A percentile compares a stretch with the other conserved stretches of the same genome.
phyloP scores from a whole-genome alignment of 495 filamentous ascomycete species.

The Penicillium taxi region DNA sequence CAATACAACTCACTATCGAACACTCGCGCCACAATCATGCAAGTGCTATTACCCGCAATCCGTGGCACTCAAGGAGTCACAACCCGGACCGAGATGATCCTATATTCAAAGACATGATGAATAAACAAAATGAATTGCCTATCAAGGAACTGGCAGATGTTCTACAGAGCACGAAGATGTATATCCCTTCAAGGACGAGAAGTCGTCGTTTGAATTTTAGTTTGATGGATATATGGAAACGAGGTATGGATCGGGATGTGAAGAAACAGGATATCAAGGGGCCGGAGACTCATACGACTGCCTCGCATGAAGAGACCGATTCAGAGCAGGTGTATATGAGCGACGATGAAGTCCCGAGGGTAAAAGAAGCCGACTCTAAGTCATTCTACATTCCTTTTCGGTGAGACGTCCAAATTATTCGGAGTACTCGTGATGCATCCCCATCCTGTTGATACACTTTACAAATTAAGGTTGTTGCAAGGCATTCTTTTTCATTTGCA shows the following conservation, averaged over 20 bases:
- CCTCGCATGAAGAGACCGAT: too few species aligned
- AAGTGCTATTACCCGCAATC: conserved; percentile 21
- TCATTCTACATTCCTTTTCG: too few species aligned
- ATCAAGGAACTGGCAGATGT: conserved; percentile 25
- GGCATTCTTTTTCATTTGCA: conserved; percentile 4
- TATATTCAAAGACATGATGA: conserved; percentile 21
- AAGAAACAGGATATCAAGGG: not conserved
- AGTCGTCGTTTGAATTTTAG: conserved; percentile 14
- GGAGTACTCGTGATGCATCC: too few species aligned
- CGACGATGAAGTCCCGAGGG: too few species aligned
- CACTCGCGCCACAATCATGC: conserved; percentile 22
- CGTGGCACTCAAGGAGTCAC: conserved; percentile 22
- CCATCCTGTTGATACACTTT: too few species aligned
- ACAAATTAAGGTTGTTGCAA: not conserved
- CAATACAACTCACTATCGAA: conserved; percentile 21
- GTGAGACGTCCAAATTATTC: too few species aligned
- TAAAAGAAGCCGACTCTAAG: too few species aligned
- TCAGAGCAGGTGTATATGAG: too few species aligned
- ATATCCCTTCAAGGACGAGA: conserved; percentile 7
- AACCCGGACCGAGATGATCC: conserved; percentile 4
- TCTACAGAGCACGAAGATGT: conserved; percentile 17
- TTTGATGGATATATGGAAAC: conserved; percentile 26
- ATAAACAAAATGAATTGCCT: conserved; percentile 16
- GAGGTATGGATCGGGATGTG: too few species aligned
- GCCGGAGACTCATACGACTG: not conserved